phyloP scores from a whole-genome alignment of 768 basidiomycete genomes.

The Phlebiopsis gigantea region DNA sequence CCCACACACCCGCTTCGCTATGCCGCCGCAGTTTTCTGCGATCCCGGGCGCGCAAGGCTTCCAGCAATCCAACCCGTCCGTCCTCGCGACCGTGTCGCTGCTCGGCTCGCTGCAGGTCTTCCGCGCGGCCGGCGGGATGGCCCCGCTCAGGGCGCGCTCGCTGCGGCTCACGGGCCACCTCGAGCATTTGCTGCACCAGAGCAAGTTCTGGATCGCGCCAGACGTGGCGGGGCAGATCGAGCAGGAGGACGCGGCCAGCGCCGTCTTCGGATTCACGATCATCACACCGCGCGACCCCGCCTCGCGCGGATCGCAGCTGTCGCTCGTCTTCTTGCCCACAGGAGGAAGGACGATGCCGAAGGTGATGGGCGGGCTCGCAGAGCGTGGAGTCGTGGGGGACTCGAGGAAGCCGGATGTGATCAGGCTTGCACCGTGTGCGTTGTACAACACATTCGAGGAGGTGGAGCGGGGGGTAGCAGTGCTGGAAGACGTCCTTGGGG shows the following conservation, averaged over 20 bases:
- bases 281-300: constrained; percentile 73
- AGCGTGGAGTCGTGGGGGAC: constrained; percentile 84
- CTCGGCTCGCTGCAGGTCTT: constrained; percentile 81
- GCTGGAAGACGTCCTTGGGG: constrained; percentile 53
- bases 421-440: constrained; percentile 75
- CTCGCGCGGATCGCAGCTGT: constrained; percentile 82
- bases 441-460: constrained; percentile 84
- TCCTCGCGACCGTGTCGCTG: constrained; percentile 72
- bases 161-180: constrained; percentile 59
- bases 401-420: constrained; percentile 91
- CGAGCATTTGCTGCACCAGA: constrained; percentile 55
- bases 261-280: constrained; percentile 68
- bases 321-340: constrained; percentile 69
- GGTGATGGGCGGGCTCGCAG: constrained; percentile 55
- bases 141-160: constrained; percentile 48
- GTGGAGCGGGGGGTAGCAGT: constrained; percentile 62
- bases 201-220: constrained; percentile 56
- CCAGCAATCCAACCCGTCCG: constrained; percentile 93
- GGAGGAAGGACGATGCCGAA: constrained; percentile 62
- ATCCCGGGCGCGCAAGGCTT: constrained; percentile 91
- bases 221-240: constrained; percentile 1
- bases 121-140: constrained; percentile 63
- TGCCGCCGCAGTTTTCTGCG: constrained; percentile 80
- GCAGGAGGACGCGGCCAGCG: not conserved
- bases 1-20: constrained; percentile 78